These are phyloP conservation scores for Cynanchum wilfordii DNA, from an alignment of 257 asterid species.

Conservation along the genomic window DNA sequence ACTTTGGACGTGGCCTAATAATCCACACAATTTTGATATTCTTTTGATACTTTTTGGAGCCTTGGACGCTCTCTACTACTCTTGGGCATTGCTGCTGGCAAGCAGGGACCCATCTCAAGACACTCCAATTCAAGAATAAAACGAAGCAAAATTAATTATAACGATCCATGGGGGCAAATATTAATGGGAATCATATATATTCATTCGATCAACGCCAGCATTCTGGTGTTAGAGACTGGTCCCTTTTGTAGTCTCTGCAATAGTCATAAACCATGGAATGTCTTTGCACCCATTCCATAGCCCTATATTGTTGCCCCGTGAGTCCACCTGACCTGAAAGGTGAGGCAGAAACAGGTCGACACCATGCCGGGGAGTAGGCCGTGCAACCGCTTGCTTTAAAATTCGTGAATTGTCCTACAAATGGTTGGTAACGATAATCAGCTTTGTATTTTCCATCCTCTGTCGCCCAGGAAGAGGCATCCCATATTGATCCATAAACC, in stretches of 20 bases:
- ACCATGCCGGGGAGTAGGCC: conserved; percentile 59
- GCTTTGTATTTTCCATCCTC: conserved; percentile 77
- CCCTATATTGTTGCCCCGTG: conserved; percentile 43
- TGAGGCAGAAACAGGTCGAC: conserved; percentile 67
- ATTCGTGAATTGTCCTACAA: conserved; percentile 57
- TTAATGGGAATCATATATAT: background rate
- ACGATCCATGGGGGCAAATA: background rate
- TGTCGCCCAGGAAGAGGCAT: conserved; percentile 92
- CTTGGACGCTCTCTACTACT: conserved; percentile 42
- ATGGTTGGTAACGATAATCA: conserved; percentile 78
- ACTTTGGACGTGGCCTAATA: conserved; percentile 9
- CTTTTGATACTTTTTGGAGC: conserved; percentile 18
- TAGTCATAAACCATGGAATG: conserved; percentile 62
- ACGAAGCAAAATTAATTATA: too few species aligned
- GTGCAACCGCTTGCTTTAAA: conserved; percentile 82
- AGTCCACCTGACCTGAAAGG: conserved; percentile 64
- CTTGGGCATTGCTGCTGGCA: conserved; percentile 28
- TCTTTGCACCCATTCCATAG: conserved; percentile 73
- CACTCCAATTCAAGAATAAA: conserved; percentile 13
- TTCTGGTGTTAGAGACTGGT: conserved; percentile 76
- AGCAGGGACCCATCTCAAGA: conserved; percentile 43
- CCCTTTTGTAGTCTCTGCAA: conserved; percentile 68
- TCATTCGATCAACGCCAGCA: conserved; percentile 58
- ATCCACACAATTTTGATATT: too few species aligned
- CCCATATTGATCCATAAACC: conserved; percentile 95